Evolutionary conservation across 2,329 filamentous ascomycete genomes (phyloP).

Genomic region (Chaetomium sp.): DNA sequence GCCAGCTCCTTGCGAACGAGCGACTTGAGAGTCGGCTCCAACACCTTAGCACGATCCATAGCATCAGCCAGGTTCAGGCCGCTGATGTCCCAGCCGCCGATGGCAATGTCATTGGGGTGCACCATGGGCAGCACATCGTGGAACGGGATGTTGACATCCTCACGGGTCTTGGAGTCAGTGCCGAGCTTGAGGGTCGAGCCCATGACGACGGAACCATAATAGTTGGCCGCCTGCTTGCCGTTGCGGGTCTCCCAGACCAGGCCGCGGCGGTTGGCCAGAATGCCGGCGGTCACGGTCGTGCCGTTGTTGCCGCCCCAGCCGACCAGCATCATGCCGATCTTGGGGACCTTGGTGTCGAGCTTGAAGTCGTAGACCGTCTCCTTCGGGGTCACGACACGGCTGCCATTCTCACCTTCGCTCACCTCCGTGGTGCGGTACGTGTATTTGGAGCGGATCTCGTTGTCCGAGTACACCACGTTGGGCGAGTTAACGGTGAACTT

Average conservation of each 20-base stretch:
- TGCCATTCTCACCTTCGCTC: slow-evolving; percentile 60
- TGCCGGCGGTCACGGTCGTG: slow-evolving; percentile 91
- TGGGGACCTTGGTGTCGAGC: slow-evolving; percentile 87
- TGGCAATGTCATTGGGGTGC: slow-evolving; percentile 88
- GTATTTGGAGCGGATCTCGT: slow-evolving; percentile 88
- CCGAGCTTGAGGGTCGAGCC: slow-evolving; percentile 95
- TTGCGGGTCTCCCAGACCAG: slow-evolving; percentile 93
- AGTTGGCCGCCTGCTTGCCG: slow-evolving; percentile 79
- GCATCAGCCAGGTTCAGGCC: slow-evolving; percentile 78
- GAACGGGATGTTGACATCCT: slow-evolving; percentile 95
- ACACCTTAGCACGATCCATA: slow-evolving; percentile 92
- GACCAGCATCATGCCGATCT: slow-evolving; percentile 94
- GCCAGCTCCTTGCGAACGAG: slow-evolving; percentile 91
- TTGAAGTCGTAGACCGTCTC: slow-evolving; percentile 96
- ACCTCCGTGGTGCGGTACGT: slow-evolving; percentile 92
- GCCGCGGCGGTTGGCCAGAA: slow-evolving; percentile 85
- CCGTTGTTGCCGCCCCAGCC: slow-evolving; percentile 98
- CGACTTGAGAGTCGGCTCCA: slow-evolving; percentile 89
- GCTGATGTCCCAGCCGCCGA: slow-evolving; percentile 98
- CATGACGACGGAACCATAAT: slow-evolving; percentile 98
- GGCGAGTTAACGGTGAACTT: slow-evolving; percentile 86
- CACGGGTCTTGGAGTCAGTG: slow-evolving; percentile 71
- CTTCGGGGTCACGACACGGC: slow-evolving; percentile 76
- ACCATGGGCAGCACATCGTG: slow-evolving; percentile 92
- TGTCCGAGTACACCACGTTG: slow-evolving; percentile 84